phyloP scores from a whole-genome alignment of 495 filamentous ascomycete genomes.

The Neurospora terricola region DNA sequence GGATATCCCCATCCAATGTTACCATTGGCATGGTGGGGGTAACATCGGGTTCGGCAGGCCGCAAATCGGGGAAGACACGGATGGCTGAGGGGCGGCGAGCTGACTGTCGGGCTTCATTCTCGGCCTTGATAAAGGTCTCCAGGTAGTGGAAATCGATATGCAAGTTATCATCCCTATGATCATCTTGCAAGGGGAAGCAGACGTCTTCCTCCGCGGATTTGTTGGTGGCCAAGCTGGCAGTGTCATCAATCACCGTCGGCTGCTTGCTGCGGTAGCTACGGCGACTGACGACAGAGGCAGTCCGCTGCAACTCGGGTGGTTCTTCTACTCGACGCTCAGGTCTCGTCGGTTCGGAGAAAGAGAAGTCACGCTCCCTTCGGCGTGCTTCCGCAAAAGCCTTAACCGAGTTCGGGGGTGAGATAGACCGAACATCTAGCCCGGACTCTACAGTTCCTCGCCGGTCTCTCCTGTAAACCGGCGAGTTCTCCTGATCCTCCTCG shows the following conservation, averaged over 20 bases:
- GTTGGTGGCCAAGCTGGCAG: conserved; percentile 39
- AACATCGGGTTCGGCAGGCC: conserved; percentile 10
- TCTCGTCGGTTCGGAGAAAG: conserved; percentile 31
- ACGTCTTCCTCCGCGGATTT: conserved; percentile 69
- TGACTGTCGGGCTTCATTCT: conserved; percentile 41
- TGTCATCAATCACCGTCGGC: conserved; percentile 34
- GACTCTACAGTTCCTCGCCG: conserved; percentile 39
- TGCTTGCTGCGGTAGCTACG: conserved; percentile 38
- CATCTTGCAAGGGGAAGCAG: conserved; percentile 60
- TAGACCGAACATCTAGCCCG: conserved; percentile 45
- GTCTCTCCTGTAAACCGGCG: conserved; percentile 26
- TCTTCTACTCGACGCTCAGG: conserved; percentile 37
- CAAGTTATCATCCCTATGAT: conserved; percentile 33
- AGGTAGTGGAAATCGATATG: conserved; percentile 81
- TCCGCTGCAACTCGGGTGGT: conserved; percentile 57
- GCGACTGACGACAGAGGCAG: conserved; percentile 59
- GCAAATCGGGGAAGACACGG: conserved; percentile 56
- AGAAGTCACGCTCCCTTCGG: conserved; percentile 46
- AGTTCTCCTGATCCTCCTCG: conserved; percentile 49
- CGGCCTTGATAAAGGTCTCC: conserved; percentile 61
- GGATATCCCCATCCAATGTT: conserved; percentile 39
- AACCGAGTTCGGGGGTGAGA: conserved; percentile 91
- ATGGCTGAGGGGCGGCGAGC: conserved; percentile 24
- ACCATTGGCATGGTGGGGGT: conserved; percentile 18
- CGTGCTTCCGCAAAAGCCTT: conserved; percentile 86